Evolutionary conservation across 2,329 filamentous ascomycete species (phyloP).

Genomic region (Xylariaceae sp.): DNA sequence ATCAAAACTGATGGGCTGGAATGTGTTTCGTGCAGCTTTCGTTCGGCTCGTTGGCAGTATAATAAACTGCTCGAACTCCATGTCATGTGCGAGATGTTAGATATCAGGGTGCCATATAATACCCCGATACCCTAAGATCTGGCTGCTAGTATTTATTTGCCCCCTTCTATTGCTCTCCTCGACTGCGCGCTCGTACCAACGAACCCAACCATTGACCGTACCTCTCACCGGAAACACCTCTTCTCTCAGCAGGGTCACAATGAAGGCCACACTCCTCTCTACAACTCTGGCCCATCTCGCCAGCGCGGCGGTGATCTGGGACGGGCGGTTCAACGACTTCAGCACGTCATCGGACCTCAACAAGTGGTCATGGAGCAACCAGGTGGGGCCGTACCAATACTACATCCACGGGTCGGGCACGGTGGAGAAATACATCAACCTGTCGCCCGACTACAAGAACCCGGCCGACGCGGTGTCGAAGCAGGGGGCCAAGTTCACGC

Average conservation of each 20-base stretch:
- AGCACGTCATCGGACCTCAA: slow-evolving; percentile 56
- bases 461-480: slow-evolving; percentile 65
- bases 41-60: slow-evolving; percentile 2
- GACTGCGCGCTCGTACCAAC: no score
- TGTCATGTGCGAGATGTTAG: not conserved
- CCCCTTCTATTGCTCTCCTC: not conserved
- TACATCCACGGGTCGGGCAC: slow-evolving; percentile 71
- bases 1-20: slow-evolving; percentile 18
- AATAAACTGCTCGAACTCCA: not conserved
- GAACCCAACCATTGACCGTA: not conserved
- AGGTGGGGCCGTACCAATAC: slow-evolving; percentile 71
- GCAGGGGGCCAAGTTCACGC: slow-evolving; percentile 72
- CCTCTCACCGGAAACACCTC: not conserved
- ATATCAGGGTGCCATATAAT: not conserved
- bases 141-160: not conserved
- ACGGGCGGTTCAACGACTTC: slow-evolving; percentile 64
- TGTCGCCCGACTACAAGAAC: slow-evolving; percentile 68
- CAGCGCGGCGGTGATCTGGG: slow-evolving; percentile 60
- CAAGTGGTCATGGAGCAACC: slow-evolving; percentile 67
- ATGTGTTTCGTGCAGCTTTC: slow-evolving; percentile 15
- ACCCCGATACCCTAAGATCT: not conserved
- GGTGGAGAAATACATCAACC: slow-evolving; percentile 65
- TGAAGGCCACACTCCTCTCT: slow-evolving; percentile 32
- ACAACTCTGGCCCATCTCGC: slow-evolving; percentile 30
- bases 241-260: slow-evolving; percentile 6